phyloP scores from a whole-genome alignment of 495 filamentous ascomycete species.

The Lepraria neglecta region DNA sequence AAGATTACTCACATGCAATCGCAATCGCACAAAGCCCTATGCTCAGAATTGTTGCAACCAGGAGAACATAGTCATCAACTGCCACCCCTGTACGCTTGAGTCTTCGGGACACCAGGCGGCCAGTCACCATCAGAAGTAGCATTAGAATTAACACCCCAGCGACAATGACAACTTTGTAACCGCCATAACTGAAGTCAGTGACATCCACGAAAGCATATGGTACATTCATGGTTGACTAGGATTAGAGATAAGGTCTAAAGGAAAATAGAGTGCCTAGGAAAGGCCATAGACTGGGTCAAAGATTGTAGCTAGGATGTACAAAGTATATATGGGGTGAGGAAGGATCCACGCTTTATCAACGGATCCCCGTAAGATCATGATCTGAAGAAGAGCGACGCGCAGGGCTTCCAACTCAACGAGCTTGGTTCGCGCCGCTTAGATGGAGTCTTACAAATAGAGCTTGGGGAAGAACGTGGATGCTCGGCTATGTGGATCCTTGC shows the following conservation, averaged over 20 bases:
- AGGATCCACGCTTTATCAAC: constrained; percentile 1
- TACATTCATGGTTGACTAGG: neutral
- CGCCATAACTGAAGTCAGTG: constrained; percentile 22
- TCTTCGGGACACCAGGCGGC: constrained; percentile 33
- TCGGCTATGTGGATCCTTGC: constrained; percentile 3
- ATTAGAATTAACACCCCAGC: constrained; percentile 22
- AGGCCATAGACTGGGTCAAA: neutral
- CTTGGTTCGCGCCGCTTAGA: constrained; percentile 8
- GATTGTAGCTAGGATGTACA: neutral
- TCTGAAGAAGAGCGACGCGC: neutral
- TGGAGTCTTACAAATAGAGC: neutral
- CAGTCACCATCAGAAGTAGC: constrained; percentile 29
- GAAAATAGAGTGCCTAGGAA: neutral
- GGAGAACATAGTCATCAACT: constrained; percentile 34
- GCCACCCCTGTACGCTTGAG: constrained; percentile 25
- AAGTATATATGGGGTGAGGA: neutral
- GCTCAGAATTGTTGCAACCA: constrained; percentile 26
- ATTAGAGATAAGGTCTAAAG: neutral
- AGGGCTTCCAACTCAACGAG: neutral
- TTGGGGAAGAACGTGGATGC: neutral
- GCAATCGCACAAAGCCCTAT: constrained; percentile 23
- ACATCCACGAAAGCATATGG: constrained; percentile 23
- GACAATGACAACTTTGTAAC: constrained; percentile 25
- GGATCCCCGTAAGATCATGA: neutral
- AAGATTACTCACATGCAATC: constrained; percentile 21